Percentiles rank a stretch among this genome's conserved stretches.
Evolutionary conservation across 805 yeast species (phyloP).

Genomic region (Myxozyma kluyveri): DNA sequence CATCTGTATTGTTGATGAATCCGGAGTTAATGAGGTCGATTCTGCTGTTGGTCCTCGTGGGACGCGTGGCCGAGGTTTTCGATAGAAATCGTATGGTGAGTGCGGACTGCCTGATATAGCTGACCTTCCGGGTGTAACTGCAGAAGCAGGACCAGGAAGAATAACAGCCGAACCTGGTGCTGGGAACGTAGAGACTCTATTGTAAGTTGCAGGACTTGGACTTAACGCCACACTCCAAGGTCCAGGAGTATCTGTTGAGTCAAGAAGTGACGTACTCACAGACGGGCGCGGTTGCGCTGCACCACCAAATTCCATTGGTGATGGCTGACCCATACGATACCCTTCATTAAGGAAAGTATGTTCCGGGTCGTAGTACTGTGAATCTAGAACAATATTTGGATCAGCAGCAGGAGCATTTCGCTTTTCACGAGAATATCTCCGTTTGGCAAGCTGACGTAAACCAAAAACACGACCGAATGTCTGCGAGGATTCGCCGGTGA

Average conservation of each 20-base stretch:
- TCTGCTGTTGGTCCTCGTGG: neutral
- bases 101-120: constrained; percentile 21
- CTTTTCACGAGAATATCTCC: constrained; percentile 18
- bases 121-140: constrained; percentile 2
- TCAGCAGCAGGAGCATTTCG: constrained; percentile 2
- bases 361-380: neutral
- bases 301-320: neutral
- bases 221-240: neutral
- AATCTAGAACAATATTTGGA: too few species aligned
- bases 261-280: neutral
- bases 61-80: constrained; percentile 26
- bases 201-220: too few species aligned
- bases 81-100: constrained; percentile 19
- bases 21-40: constrained; percentile 1
- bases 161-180: too few species aligned
- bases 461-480: constrained; percentile 27
- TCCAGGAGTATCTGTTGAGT: neutral
- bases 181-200: too few species aligned
- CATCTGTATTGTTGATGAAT: neutral
- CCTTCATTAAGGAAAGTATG: neutral
- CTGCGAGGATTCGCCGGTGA: constrained; percentile 12
- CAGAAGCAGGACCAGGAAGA: too few species aligned
- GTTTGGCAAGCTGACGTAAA: constrained; percentile 29
- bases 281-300: neutral
- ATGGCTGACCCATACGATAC: neutral